These are phyloP conservation scores for Metrosideros polymorpha DNA, from an alignment of 441 rosid species.

Conservation along the genomic window DNA sequence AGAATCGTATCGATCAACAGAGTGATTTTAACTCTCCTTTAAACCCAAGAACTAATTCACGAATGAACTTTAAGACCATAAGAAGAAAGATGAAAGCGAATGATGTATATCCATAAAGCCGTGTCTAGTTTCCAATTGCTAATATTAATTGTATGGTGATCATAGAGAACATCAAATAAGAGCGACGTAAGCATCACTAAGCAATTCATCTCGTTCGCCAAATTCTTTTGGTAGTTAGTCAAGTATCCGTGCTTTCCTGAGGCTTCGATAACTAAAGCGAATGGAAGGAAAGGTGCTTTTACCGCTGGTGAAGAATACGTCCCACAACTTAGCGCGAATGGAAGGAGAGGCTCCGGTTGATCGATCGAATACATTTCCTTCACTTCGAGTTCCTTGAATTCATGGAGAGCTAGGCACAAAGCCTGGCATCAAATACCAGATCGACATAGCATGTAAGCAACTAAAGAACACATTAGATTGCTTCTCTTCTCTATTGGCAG, in stretches of 20 bases:
- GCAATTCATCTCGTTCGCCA: neutral
- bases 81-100: no score
- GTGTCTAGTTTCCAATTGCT: neutral
- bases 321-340: constrained; percentile 59
- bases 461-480: neutral
- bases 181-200: neutral
- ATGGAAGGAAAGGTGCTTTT: constrained; percentile 8
- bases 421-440: constrained; percentile 27
- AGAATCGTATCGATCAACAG: no score
- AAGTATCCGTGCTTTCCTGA: neutral
- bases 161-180: neutral
- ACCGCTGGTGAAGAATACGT: constrained; percentile 72
- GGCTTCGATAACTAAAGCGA: neutral
- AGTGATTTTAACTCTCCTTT: no score
- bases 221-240: neutral
- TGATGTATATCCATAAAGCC: neutral
- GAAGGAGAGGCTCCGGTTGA: constrained; percentile 51
- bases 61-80: no score
- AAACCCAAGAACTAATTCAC: no score
- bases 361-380: constrained; percentile 42
- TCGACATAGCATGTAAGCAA: neutral
- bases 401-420: constrained; percentile 44
- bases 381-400: constrained; percentile 40
- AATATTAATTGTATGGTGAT: neutral
- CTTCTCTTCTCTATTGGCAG: neutral